These are phyloP conservation scores for Xylaria arbuscula DNA, from an alignment of 2,329 filamentous ascomycete species.

Conservation along the genomic window DNA sequence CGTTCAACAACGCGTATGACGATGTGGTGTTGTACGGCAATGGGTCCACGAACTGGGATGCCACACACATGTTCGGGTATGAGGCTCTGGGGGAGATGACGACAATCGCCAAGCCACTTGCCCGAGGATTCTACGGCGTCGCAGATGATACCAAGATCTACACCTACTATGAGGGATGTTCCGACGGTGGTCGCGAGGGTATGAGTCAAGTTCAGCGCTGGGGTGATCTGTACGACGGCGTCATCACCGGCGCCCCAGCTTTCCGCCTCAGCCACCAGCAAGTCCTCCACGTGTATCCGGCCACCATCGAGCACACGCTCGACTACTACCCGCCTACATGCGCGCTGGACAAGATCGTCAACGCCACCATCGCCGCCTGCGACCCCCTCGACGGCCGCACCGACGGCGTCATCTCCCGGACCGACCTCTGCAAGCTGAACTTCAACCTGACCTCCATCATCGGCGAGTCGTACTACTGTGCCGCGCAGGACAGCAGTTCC, in stretches of 20 bases:
- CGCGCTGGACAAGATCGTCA: constrained; percentile 63
- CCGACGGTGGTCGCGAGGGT: constrained; percentile 62
- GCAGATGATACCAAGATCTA: constrained; percentile 52
- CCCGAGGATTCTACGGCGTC: constrained; percentile 53
- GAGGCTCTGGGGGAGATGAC: constrained; percentile 64
- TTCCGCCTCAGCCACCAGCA: constrained; percentile 59
- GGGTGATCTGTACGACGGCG: constrained; percentile 57
- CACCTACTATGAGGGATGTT: constrained; percentile 64
- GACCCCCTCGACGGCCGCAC: constrained; percentile 65
- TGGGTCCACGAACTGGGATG: constrained; percentile 63
- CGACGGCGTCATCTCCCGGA: constrained; percentile 62
- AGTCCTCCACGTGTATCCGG: constrained; percentile 54
- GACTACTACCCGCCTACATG: constrained; percentile 58
- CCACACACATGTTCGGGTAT: constrained; percentile 63
- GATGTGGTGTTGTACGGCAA: constrained; percentile 58
- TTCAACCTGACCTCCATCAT: constrained; percentile 50
- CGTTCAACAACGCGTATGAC: constrained; percentile 54
- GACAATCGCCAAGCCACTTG: constrained; percentile 57
- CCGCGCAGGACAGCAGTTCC: constrained; percentile 42
- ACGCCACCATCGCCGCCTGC: constrained; percentile 64
- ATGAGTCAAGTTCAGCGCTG: constrained; percentile 57
- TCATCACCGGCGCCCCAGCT: constrained; percentile 58
- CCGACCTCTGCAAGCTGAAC: constrained; percentile 51
- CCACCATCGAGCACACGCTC: constrained; percentile 53
- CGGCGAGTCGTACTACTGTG: constrained; percentile 51